A percentile compares a stretch with the other conserved stretches of the same genome.
Conservation (phyloP, 768 basidiomycete species). For the Suillus tomentosus region DNA sequence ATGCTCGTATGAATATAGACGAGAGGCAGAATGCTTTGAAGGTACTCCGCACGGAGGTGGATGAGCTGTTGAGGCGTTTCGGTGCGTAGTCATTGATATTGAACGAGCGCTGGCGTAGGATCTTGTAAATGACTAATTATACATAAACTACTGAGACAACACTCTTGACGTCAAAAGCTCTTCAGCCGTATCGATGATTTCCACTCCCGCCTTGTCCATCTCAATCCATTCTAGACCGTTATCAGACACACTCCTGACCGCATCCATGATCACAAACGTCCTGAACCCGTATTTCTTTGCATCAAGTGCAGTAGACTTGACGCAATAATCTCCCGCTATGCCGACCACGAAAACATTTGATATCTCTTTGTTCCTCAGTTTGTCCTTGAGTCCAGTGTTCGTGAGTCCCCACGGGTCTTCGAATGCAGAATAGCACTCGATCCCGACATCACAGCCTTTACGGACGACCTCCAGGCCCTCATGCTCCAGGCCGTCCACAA, state of each 20-base stretch:
- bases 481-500: slow-evolving; percentile 54
- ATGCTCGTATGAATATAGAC: not conserved
- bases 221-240: slow-evolving; percentile 40
- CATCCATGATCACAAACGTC: slow-evolving; percentile 53
- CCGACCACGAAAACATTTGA: slow-evolving; percentile 65
- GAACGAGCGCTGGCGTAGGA: not conserved
- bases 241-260: slow-evolving; percentile 42
- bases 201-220: slow-evolving; percentile 38
- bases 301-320: slow-evolving; percentile 60
- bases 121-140: not conserved
- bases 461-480: slow-evolving; percentile 45
- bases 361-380: slow-evolving; percentile 45
- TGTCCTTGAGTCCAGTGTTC: slow-evolving; percentile 47
- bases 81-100: not conserved
- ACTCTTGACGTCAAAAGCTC: slow-evolving; percentile 23
- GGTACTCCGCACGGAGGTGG: not conserved
- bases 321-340: slow-evolving; percentile 81
- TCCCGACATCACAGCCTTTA: slow-evolving; percentile 57
- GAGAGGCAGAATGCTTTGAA: not conserved
- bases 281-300: slow-evolving; percentile 48
- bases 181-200: slow-evolving; percentile 30
- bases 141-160: slow-evolving; percentile 1
- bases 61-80: not conserved
- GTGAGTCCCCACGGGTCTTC: slow-evolving; percentile 53
- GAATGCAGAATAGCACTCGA: slow-evolving; percentile 87